These are phyloP conservation scores for Podaxis sp. DNA, from an alignment of 768 basidiomycete species.

Conservation along the genomic window DNA sequence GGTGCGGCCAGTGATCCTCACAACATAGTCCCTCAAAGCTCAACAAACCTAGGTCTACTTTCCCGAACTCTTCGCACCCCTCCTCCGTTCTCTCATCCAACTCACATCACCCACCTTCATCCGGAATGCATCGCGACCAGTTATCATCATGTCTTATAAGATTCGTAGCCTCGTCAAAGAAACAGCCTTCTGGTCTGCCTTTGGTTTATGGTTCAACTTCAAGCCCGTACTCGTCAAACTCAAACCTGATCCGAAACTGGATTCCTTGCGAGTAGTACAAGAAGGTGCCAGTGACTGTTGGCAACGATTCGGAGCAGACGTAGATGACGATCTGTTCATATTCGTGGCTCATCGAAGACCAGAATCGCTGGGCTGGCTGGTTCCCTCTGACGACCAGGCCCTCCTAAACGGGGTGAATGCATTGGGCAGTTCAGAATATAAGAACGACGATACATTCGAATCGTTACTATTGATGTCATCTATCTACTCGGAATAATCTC, in stretches of 20 bases:
- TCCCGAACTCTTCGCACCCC: slow-evolving; percentile 74
- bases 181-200: slow-evolving; percentile 73
- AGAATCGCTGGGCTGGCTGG: slow-evolving; percentile 56
- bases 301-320: slow-evolving; percentile 41
- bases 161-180: slow-evolving; percentile 74
- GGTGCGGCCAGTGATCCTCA: slow-evolving; percentile 41
- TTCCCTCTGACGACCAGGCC: slow-evolving; percentile 52
- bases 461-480: slow-evolving; percentile 53
- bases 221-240: slow-evolving; percentile 46
- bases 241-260: neutral
- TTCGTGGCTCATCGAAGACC: slow-evolving; percentile 60
- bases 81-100: slow-evolving; percentile 72
- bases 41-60: slow-evolving; percentile 71
- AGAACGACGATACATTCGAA: slow-evolving; percentile 73
- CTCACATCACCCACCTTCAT: slow-evolving; percentile 58
- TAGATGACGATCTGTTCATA: slow-evolving; percentile 52
- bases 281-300: slow-evolving; percentile 25
- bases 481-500: slow-evolving; percentile 17
- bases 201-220: slow-evolving; percentile 78
- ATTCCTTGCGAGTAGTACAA: slow-evolving; percentile 9
- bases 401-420: slow-evolving; percentile 61
- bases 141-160: slow-evolving; percentile 72
- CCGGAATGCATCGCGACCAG: slow-evolving; percentile 24
- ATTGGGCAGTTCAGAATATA: slow-evolving; percentile 37
- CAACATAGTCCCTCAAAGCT: neutral